phyloP scores from a whole-genome alignment of 192 early-diverging fungal genomes.

The Umbelopsis ramanniana region DNA sequence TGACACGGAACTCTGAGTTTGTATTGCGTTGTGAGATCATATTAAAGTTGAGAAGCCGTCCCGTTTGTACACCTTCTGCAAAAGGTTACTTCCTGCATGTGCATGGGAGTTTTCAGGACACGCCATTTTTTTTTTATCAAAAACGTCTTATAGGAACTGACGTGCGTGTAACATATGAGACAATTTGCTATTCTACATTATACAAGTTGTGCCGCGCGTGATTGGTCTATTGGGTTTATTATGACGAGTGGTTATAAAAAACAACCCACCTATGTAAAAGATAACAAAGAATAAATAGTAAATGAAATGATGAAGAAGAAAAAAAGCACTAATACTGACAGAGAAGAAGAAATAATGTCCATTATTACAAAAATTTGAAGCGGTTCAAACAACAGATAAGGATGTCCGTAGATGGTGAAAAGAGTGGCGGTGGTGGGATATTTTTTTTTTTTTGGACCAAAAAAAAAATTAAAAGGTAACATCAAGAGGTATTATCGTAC shows the following conservation, averaged over 20 bases:
- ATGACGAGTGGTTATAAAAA: neutral
- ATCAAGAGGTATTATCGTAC: neutral
- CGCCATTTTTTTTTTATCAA: neutral
- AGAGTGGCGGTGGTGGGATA: neutral
- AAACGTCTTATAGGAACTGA: neutral
- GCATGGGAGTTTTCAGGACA: neutral
- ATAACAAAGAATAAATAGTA: no score
- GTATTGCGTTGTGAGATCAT: neutral
- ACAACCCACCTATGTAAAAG: neutral
- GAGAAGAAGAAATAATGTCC: no score
- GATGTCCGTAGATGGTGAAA: neutral
- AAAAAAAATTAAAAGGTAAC: no score
- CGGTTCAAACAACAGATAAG: neutral
- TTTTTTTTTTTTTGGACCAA: neutral
- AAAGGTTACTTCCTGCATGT: neutral
- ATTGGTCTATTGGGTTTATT: neutral
- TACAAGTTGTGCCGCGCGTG: neutral
- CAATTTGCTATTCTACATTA: neutral
- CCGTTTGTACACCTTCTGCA: neutral
- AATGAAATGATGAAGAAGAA: no score
- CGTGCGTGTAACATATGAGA: neutral
- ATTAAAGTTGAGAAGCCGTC: neutral
- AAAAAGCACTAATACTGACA: no score
- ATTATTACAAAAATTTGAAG: neutral
- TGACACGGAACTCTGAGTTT: no score